Conservation (phyloP, 148 eudicot genomes). For the Rhododendron ferrugineum region DNA sequence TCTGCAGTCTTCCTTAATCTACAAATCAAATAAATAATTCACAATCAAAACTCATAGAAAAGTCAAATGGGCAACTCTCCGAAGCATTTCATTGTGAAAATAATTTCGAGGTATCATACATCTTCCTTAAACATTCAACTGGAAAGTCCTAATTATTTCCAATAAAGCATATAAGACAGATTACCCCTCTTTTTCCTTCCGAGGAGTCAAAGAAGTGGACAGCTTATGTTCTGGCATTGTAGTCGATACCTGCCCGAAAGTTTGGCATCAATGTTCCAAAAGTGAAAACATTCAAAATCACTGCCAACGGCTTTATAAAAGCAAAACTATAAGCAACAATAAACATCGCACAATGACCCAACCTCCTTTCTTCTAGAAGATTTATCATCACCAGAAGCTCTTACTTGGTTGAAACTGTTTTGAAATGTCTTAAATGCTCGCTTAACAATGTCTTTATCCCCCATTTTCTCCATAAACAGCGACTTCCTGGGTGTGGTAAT, state of each 20-base stretch:
- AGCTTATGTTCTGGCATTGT: conserved; percentile 36
- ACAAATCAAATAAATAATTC: conserved; percentile 12
- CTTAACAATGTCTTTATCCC: conserved; percentile 90
- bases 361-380: conserved; percentile 42
- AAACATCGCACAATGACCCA: conserved; percentile 2
- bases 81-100: neutral
- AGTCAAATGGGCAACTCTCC: neutral
- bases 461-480: conserved; percentile 89
- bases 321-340: neutral
- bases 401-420: conserved; percentile 29
- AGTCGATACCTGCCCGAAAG: conserved; percentile 32
- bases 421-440: conserved; percentile 85
- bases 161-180: conserved; percentile 2
- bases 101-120: neutral
- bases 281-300: neutral
- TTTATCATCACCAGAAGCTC: conserved; percentile 31
- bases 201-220: conserved; percentile 29
- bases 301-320: neutral
- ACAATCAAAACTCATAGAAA: neutral
- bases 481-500: conserved; percentile 51
- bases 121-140: neutral
- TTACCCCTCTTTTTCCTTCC: conserved; percentile 64
- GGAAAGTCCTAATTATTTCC: neutral
- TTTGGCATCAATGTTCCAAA: neutral
- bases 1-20: conserved; percentile 48